phyloP scores from a whole-genome alignment of 2,329 filamentous ascomycete genomes.

The Tolypocladium pustulatum region DNA sequence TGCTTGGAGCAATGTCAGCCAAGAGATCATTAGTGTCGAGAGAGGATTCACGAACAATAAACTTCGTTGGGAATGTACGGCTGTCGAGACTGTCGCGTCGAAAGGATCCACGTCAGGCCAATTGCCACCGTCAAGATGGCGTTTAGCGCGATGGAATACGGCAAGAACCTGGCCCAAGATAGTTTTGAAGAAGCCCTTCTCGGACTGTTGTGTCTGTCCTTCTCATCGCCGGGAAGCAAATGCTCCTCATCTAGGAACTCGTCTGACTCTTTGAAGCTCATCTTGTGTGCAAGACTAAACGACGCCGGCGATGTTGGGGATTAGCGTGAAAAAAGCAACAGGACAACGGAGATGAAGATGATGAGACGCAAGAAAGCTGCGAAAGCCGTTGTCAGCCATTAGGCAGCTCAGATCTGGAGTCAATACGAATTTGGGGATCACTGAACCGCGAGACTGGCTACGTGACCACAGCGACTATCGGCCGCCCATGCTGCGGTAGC shows the following conservation, averaged over 20 bases:
- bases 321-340: background rate
- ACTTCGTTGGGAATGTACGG: background rate
- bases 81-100: background rate
- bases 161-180: background rate
- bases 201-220: background rate
- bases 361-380: background rate
- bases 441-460: too few relatives aligned
- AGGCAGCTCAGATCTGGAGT: background rate
- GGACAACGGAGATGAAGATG: background rate
- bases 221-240: background rate
- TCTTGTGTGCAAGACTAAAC: background rate
- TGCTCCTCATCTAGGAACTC: background rate
- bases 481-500: background rate
- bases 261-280: background rate
- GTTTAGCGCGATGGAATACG: background rate
- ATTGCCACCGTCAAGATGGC: background rate
- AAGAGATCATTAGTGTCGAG: too few relatives aligned
- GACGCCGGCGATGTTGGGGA: background rate
- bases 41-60: background rate
- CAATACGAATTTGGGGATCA: background rate
- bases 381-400: too few relatives aligned
- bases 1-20: slow-evolving; percentile 18
- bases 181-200: background rate
- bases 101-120: background rate
- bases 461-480: background rate